Conservation (phyloP, 257 asterid species). For the Penstemon davidsonii region DNA sequence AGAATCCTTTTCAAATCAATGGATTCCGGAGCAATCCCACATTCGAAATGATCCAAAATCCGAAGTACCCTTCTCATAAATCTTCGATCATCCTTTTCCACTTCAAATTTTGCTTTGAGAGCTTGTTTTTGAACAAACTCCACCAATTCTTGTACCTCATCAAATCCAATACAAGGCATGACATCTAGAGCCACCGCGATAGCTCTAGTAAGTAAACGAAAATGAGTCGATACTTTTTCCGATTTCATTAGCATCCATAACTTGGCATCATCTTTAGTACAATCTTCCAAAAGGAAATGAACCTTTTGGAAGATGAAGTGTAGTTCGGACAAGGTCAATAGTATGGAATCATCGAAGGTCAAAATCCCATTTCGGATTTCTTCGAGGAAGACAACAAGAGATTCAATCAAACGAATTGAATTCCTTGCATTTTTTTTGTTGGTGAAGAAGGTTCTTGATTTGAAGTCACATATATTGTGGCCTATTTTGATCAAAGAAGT, state of each 20-base stretch:
- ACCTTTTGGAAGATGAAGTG: conserved; percentile 77
- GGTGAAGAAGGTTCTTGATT: conserved; percentile 46
- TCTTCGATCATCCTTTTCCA: conserved; percentile 45
- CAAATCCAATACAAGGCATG: conserved; percentile 38
- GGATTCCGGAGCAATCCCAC: conserved; percentile 48
- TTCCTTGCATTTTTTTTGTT: conserved; percentile 50
- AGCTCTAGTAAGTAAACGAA: conserved; percentile 49
- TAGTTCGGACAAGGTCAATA: conserved; percentile 64
- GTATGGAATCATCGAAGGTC: conserved; percentile 22
- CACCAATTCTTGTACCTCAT: conserved; percentile 57
- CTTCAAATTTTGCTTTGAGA: conserved; percentile 36
- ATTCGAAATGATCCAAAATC: conserved; percentile 38
- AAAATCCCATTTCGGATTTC: conserved; percentile 38
- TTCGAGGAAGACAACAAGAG: conserved; percentile 58
- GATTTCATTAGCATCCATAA: conserved; percentile 59
- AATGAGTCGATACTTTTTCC: conserved; percentile 47
- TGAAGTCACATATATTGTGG: conserved; percentile 44
- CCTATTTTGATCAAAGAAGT: conserved; percentile 49
- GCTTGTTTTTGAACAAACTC: conserved; percentile 57
- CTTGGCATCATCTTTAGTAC: conserved; percentile 57
- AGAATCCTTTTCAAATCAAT: conserved; percentile 51
- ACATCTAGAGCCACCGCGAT: conserved; percentile 65
- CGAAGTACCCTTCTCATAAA: conserved; percentile 32
- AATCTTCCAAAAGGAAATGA: conserved; percentile 64
- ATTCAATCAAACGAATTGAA: conserved; percentile 50